Evolutionary conservation across 169 alveolate genomes (phyloP).

Genomic region (Cryptosporidium felis): DNA sequence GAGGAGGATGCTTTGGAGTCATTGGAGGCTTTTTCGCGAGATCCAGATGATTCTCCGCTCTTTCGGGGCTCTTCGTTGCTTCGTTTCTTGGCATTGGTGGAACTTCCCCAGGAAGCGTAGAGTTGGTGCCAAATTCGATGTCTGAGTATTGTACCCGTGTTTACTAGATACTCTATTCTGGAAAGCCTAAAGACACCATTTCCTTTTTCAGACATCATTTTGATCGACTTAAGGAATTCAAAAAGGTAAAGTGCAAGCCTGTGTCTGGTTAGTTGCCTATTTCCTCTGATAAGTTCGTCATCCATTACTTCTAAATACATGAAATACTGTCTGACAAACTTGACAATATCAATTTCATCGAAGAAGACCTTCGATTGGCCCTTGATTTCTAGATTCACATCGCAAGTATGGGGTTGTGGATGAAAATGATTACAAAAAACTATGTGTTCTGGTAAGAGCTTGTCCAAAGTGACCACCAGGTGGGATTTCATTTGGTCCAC

Average conservation of each 20-base stretch:
- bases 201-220: slow-evolving; percentile 55
- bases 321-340: slow-evolving; percentile 43
- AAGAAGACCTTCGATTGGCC: slow-evolving; percentile 70
- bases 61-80: background rate
- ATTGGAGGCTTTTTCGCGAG: background rate
- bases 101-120: slow-evolving; percentile 66
- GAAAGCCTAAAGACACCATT: slow-evolving; percentile 54
- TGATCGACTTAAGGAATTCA: slow-evolving; percentile 34
- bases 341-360: slow-evolving; percentile 41
- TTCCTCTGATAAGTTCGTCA: slow-evolving; percentile 58
- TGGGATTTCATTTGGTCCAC: slow-evolving; percentile 63
- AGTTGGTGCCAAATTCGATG: slow-evolving; percentile 67
- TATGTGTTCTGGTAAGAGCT: slow-evolving; percentile 49
- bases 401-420: slow-evolving; percentile 71
- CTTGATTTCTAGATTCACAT: slow-evolving; percentile 32
- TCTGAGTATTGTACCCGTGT: slow-evolving; percentile 64
- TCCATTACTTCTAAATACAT: slow-evolving; percentile 41
- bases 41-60: background rate
- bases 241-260: slow-evolving; percentile 42
- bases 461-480: slow-evolving; percentile 53
- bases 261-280: slow-evolving; percentile 41
- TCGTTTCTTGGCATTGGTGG: background rate
- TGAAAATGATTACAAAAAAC: slow-evolving; percentile 62
- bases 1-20: background rate
- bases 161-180: slow-evolving; percentile 65